Evolutionary conservation across 306 rosid genomes (phyloP).

Genomic region (Quercus ilex): DNA sequence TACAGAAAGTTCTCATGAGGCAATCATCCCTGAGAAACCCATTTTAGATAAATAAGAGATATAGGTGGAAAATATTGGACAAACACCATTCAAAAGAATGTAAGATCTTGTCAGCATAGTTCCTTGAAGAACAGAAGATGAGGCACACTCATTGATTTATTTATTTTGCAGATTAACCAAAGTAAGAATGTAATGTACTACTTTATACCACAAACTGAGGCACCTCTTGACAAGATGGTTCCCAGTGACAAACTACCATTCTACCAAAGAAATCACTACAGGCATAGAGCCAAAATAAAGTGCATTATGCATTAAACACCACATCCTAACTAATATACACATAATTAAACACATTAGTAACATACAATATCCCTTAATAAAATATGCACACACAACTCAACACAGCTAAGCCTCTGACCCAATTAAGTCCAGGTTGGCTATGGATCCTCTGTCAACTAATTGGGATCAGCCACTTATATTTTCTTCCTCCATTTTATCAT

Average conservation of each 20-base stretch:
- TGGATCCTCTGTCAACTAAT: too few relatives aligned
- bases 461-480: too few relatives aligned
- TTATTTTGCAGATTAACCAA: not conserved
- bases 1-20: not conserved
- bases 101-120: not conserved
- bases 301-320: too few relatives aligned
- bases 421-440: too few relatives aligned
- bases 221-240: not conserved
- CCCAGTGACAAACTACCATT: not conserved
- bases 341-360: too few relatives aligned
- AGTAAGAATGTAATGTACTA: not conserved
- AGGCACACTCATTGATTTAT: not conserved
- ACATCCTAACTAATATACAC: too few relatives aligned
- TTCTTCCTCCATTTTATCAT: too few relatives aligned
- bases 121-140: not conserved
- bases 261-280: too few relatives aligned
- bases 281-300: too few relatives aligned
- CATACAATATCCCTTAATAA: too few relatives aligned
- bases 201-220: not conserved
- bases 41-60: not conserved
- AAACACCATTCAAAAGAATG: not conserved
- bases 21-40: not conserved
- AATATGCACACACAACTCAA: too few relatives aligned
- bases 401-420: too few relatives aligned
- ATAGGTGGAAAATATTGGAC: not conserved